phyloP scores from a whole-genome alignment of 441 rosid genomes.

The Erodium trifolium region DNA sequence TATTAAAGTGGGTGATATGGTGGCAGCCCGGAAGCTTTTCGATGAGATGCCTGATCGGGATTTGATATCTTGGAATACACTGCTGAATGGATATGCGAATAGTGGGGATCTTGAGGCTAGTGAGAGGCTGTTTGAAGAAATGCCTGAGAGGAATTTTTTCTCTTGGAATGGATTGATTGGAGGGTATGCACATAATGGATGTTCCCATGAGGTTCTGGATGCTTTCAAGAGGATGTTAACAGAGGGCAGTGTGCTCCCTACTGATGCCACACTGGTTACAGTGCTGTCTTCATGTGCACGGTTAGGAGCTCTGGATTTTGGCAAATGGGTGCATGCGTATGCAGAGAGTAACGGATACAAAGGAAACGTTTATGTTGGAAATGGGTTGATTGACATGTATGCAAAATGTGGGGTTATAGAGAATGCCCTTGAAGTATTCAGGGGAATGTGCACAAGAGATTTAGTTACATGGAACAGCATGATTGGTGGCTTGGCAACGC shows the following conservation, averaged over 20 bases:
- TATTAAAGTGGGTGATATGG: conserved; percentile 42
- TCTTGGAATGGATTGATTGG: conserved; percentile 67
- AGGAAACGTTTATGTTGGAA: conserved; percentile 34
- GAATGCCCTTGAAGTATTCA: conserved; percentile 39
- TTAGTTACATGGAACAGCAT: conserved; percentile 50
- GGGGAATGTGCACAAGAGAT: conserved; percentile 33
- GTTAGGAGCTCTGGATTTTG: conserved; percentile 26
- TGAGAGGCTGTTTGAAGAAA: conserved; percentile 40
- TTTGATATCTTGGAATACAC: conserved; percentile 57
- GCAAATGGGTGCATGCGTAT: conserved; percentile 53
- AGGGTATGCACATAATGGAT: conserved; percentile 34
- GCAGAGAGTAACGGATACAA: conserved; percentile 36
- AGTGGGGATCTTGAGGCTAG: conserved; percentile 37
- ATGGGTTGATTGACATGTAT: conserved; percentile 60
- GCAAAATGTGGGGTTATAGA: conserved; percentile 44
- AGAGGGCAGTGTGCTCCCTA: conserved; percentile 32
- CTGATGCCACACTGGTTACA: conserved; percentile 47
- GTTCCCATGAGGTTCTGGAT: conserved; percentile 9
- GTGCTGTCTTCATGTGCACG: conserved; percentile 32
- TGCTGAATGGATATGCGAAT: conserved; percentile 45
- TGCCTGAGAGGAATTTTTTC: conserved; percentile 42
- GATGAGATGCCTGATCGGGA: conserved; percentile 42
- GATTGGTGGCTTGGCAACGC: conserved; percentile 48
- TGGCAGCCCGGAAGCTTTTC: conserved; percentile 43
- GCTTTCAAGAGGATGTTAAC: conserved; percentile 41